Percentiles rank a stretch among this genome's conserved stretches.
phyloP scores from a whole-genome alignment of 164 flowering plant species.

The Magnolia officinalis region DNA sequence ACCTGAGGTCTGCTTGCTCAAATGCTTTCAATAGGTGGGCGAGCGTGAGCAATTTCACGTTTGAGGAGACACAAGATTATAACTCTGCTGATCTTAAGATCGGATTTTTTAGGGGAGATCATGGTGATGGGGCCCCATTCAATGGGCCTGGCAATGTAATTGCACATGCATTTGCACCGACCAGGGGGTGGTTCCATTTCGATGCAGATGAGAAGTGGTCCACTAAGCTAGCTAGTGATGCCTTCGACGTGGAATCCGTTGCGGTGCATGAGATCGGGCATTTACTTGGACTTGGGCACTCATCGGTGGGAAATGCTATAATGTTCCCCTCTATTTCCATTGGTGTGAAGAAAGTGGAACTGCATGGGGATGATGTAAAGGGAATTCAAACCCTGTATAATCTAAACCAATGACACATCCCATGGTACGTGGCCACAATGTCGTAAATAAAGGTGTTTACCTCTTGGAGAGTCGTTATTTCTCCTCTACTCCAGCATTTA shows the following conservation, averaged over 20 bases:
- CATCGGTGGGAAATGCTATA: conserved; percentile 55
- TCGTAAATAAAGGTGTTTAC: too few species aligned
- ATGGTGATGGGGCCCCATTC: conserved; percentile 76
- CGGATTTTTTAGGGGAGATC: conserved; percentile 57
- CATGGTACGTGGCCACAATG: too few species aligned
- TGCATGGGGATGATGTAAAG: conserved; percentile 49
- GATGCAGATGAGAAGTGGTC: conserved; percentile 73
- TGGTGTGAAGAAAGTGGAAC: conserved; percentile 41
- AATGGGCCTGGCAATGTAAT: conserved; percentile 68
- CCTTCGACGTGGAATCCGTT: conserved; percentile 68
- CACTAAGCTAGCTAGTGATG: conserved; percentile 25
- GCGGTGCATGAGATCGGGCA: conserved; percentile 92
- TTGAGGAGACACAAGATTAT: conserved; percentile 28
- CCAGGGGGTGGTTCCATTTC: conserved; percentile 57
- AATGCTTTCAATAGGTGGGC: conserved; percentile 62
- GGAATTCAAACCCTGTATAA: conserved; percentile 61
- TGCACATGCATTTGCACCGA: conserved; percentile 84
- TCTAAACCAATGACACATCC: background rate
- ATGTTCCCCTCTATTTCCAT: conserved; percentile 71
- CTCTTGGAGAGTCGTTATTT: too few species aligned
- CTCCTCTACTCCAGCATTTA: too few species aligned
- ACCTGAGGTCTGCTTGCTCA: conserved; percentile 35
- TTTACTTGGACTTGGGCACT: conserved; percentile 69
- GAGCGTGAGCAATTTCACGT: conserved; percentile 46
- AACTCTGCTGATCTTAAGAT: conserved; percentile 46